Conservation (phyloP, 1,139 yeast genomes). For the Meyerozyma smithsonii region DNA sequence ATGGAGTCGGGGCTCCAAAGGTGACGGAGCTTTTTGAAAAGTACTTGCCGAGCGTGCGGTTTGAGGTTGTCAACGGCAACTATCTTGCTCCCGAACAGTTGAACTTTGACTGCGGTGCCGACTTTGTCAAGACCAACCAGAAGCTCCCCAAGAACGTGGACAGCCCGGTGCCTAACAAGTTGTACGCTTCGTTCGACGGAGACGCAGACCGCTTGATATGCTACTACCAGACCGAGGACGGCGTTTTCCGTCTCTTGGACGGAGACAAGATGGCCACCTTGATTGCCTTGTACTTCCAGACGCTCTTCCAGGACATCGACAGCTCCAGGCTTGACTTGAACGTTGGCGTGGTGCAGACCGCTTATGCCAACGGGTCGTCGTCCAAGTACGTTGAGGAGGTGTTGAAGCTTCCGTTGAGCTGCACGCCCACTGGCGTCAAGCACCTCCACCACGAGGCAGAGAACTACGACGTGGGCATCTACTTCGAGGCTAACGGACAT, state of each 20-base stretch:
- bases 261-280: slow-evolving; percentile 93
- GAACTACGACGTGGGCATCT: slow-evolving; percentile 82
- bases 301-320: slow-evolving; percentile 39
- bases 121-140: slow-evolving; percentile 87
- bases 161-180: slow-evolving; percentile 32
- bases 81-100: slow-evolving; percentile 52
- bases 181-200: slow-evolving; percentile 90
- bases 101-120: slow-evolving; percentile 91
- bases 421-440: slow-evolving; percentile 95
- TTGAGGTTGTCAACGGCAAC: slow-evolving; percentile 55
- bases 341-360: slow-evolving; percentile 93
- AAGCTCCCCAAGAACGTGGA: slow-evolving; percentile 60
- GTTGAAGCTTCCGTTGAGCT: slow-evolving; percentile 72
- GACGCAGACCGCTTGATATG: slow-evolving; percentile 95
- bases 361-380: slow-evolving; percentile 94
- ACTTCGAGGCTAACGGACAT: slow-evolving; percentile 99
- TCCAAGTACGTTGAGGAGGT: slow-evolving; percentile 63
- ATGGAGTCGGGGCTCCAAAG: slow-evolving; percentile 93
- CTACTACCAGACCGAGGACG: slow-evolving; percentile 48
- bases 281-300: slow-evolving; percentile 64
- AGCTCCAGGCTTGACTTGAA: slow-evolving; percentile 35
- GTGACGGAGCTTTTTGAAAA: slow-evolving; percentile 44
- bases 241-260: slow-evolving; percentile 66
- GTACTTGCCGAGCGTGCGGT: slow-evolving; percentile 37
- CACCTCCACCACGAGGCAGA: slow-evolving; percentile 89